Conservation (phyloP, 1,284 basidiomycete species). For the Boletus mariae region DNA sequence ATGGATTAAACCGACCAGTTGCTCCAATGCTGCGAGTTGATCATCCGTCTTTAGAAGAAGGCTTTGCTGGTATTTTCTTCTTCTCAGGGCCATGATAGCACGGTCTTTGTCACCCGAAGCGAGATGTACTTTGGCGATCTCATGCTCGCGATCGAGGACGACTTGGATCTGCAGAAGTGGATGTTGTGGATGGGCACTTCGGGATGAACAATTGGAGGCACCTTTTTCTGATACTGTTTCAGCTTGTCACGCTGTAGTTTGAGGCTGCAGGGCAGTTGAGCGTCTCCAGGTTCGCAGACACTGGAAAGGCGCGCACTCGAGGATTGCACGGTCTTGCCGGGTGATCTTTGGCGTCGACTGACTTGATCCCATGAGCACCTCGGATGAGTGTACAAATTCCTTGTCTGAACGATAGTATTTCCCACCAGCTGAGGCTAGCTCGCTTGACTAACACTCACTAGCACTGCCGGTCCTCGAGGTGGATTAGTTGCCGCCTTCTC, state of each 20-base stretch:
- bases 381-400: background rate
- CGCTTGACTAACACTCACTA: slow-evolving; percentile 1
- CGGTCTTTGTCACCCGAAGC: slow-evolving; percentile 81
- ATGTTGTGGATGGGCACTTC: background rate
- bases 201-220: slow-evolving; percentile 32
- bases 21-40: slow-evolving; percentile 87
- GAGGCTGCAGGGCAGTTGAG: slow-evolving; percentile 48
- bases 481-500: slow-evolving; percentile 4
- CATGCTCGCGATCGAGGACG: slow-evolving; percentile 83
- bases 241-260: slow-evolving; percentile 96
- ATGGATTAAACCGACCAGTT: slow-evolving; percentile 60
- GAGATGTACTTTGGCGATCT: slow-evolving; percentile 83
- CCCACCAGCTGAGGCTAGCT: slow-evolving; percentile 14
- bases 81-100: slow-evolving; percentile 82
- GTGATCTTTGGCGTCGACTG: slow-evolving; percentile 90
- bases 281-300: slow-evolving; percentile 13
- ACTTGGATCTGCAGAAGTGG: slow-evolving; percentile 68
- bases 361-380: slow-evolving; percentile 56
- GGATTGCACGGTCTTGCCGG: slow-evolving; percentile 86
- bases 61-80: slow-evolving; percentile 91
- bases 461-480: slow-evolving; percentile 11
- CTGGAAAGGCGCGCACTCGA: slow-evolving; percentile 67
- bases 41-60: slow-evolving; percentile 85
- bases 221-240: slow-evolving; percentile 93
- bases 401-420: slow-evolving; percentile 8